Evolutionary conservation across 257 asterid species (phyloP), one percentile per base, ranked within the genome.

Genomic region (Ballota nigra): DNA sequence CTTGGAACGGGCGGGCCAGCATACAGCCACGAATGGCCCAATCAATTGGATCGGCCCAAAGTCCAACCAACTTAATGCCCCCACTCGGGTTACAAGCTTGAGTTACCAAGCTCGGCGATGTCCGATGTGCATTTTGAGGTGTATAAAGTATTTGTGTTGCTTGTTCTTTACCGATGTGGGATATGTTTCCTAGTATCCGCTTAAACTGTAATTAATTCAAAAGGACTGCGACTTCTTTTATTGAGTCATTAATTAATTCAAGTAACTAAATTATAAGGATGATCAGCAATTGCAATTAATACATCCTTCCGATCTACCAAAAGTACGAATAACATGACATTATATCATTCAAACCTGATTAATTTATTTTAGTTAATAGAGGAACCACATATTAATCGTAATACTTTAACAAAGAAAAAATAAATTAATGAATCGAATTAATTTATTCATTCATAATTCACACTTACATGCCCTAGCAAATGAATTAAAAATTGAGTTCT

Each of bases 1-100:
- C 61, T 55, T 55, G 61, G 61, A 55, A 22, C 33, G 61, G 61
- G 31, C 61, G 8, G 61, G 33, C 33, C 33, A 55, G 61, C 9
- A 9, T 8, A 0, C 6, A 10, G 61, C 61, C 28, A 2, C 33
- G 16, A 9, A 0, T 6, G 16, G 16, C 16, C 61, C 61, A 55
- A 3, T 8, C 61, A 22, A 24, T 2, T 55, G 8, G 16, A 5
- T 33, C 0, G 12, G 8, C 61, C 33, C 61, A 55, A 55, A n/a
- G 33, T 55, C 61, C 61, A 55, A 55, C 22, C 61, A 55, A 31
- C 2, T 0, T 22, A 22, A 9, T 9, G 61, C 61, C 31, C 61
- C 61, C 61, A 55, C 33, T 55, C 11, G 33, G 61, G 61, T 55
- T 2, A 55, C 61, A 55, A 18, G 61, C 61, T 5, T 13, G 13